Conservation (phyloP, 805 yeast genomes). For the Clavispora fructus region DNA sequence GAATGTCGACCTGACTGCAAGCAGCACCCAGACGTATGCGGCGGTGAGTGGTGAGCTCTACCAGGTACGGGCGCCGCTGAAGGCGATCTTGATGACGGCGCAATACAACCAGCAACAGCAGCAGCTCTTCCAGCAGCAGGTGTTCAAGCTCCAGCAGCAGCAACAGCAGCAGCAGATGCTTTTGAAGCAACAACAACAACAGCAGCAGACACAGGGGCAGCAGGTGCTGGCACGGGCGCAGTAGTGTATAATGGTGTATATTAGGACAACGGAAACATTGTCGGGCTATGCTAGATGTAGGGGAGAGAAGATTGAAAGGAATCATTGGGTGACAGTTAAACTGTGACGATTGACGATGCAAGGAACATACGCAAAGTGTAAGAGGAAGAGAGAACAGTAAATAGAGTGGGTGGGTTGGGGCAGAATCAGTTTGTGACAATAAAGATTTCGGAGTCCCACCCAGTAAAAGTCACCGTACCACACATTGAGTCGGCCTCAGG, state of each 20-base stretch:
- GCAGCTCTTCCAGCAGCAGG: slow-evolving; percentile 40
- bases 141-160: slow-evolving; percentile 34
- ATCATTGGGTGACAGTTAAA: too few relatives aligned
- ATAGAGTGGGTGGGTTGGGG: too few relatives aligned
- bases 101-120: slow-evolving; percentile 40
- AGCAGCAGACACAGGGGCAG: slow-evolving; percentile 52
- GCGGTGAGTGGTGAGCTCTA: slow-evolving; percentile 57
- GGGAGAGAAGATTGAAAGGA: too few relatives aligned
- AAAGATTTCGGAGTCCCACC: too few relatives aligned
- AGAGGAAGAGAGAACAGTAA: too few relatives aligned
- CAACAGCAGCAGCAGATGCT: slow-evolving; percentile 21
- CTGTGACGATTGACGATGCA: too few relatives aligned
- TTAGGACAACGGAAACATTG: neutral
- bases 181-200: slow-evolving; percentile 56
- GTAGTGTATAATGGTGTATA: slow-evolving; percentile 1
- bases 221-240: neutral
- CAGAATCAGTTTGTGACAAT: too few relatives aligned
- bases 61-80: slow-evolving; percentile 43
- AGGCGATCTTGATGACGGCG: slow-evolving; percentile 37
- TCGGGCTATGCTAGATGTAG: neutral
- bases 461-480: neutral
- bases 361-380: too few relatives aligned
- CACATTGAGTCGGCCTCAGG: neutral
- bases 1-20: slow-evolving; percentile 47
- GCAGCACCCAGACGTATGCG: slow-evolving; percentile 38